Percentiles rank a stretch among this genome's conserved stretches.
phyloP scores from a whole-genome alignment of 305 asterid species.

The Fraxinus latifolia region DNA sequence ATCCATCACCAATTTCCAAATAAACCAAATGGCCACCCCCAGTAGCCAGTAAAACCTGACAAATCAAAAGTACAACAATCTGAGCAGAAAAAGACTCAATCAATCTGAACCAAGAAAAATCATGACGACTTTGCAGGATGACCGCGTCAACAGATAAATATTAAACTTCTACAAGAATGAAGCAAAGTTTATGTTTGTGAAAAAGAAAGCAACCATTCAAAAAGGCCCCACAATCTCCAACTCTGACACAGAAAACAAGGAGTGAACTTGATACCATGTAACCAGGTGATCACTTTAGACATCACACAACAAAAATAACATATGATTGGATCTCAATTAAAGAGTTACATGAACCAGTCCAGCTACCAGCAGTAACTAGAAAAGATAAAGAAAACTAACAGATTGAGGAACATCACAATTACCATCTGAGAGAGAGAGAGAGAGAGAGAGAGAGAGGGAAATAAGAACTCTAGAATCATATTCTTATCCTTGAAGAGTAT shows the following conservation, averaged over 20 bases:
- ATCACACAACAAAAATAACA: neutral
- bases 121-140: neutral
- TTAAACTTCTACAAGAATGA: neutral
- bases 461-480: neutral
- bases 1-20: slow-evolving; percentile 84
- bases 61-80: slow-evolving; percentile 1
- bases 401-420: neutral
- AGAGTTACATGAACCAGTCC: neutral
- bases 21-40: slow-evolving; percentile 90
- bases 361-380: neutral
- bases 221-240: neutral
- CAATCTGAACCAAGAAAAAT: neutral
- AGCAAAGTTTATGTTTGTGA: neutral
- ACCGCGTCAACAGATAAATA: neutral
- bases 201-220: neutral
- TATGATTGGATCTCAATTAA: neutral
- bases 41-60: slow-evolving; percentile 77
- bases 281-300: neutral
- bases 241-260: neutral
- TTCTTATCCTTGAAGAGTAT: neutral
- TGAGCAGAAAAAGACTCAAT: slow-evolving; percentile 11
- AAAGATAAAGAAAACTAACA: neutral
- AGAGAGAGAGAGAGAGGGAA: neutral
- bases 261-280: neutral
- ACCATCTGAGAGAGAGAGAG: neutral